Conservation (phyloP, 176 grass and related monocot species). For the Pontederia crassipes region DNA sequence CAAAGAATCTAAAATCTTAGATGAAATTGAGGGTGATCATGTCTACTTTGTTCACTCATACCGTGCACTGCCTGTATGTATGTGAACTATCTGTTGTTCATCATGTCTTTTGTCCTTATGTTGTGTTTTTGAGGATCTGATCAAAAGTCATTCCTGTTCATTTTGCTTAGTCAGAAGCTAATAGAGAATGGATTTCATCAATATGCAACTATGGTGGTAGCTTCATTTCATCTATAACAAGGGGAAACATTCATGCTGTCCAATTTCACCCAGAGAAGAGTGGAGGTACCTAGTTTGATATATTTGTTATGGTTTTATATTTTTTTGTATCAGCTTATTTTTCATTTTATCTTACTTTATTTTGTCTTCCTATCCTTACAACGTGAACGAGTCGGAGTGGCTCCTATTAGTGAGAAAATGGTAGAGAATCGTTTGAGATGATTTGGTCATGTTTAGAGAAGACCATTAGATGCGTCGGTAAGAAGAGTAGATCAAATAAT, state of each 20-base stretch:
- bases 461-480: too few species aligned
- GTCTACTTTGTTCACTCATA: constrained; percentile 99
- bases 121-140: constrained; percentile 13
- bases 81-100: not conserved
- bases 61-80: constrained; percentile 51
- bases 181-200: constrained; percentile 85
- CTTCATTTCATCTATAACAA: constrained; percentile 89
- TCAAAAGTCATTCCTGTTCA: constrained; percentile 32
- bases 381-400: too few species aligned
- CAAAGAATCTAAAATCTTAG: constrained; percentile 70
- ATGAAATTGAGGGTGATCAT: constrained; percentile 67
- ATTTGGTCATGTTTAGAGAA: too few species aligned
- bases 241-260: constrained; percentile 80
- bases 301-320: not conserved
- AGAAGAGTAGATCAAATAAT: too few species aligned
- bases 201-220: constrained; percentile 68
- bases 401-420: too few species aligned
- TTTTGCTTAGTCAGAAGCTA: constrained; percentile 68
- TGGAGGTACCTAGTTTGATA: constrained; percentile 51
- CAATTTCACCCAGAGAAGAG: constrained; percentile 99
- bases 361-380: not conserved
- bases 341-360: not conserved
- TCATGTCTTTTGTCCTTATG: constrained; percentile 1
- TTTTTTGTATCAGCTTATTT: not conserved
- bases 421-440: too few species aligned